phyloP scores from a whole-genome alignment of 2,329 filamentous ascomycete genomes.

The Colletotrichum ledebouriae region DNA sequence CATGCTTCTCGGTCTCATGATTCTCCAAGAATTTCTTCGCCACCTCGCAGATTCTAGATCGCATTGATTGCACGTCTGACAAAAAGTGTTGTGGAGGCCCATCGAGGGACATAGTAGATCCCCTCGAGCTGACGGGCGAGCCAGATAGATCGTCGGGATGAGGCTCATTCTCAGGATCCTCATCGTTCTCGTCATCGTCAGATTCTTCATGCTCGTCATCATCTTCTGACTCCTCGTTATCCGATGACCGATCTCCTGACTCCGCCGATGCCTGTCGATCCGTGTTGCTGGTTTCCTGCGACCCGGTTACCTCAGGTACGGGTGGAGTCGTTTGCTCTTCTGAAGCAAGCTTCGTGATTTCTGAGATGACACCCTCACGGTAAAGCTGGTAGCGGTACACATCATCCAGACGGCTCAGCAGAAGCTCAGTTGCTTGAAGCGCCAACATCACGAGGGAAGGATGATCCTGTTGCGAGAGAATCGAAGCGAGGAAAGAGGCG shows the following conservation, averaged over 20 bases:
- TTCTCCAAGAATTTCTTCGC: slow-evolving; percentile 87
- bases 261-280: slow-evolving; percentile 34
- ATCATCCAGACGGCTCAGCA: slow-evolving; percentile 84
- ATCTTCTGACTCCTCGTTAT: slow-evolving; percentile 64
- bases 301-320: slow-evolving; percentile 49
- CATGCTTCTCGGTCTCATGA: slow-evolving; percentile 82
- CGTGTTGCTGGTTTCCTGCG: slow-evolving; percentile 20
- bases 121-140: slow-evolving; percentile 75
- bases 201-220: slow-evolving; percentile 62
- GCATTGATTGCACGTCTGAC: slow-evolving; percentile 68
- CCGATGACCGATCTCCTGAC: slow-evolving; percentile 51
- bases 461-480: slow-evolving; percentile 95
- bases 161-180: slow-evolving; percentile 55
- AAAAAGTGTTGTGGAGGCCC: slow-evolving; percentile 63
- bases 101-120: slow-evolving; percentile 75
- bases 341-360: slow-evolving; percentile 84
- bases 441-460: slow-evolving; percentile 87
- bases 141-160: slow-evolving; percentile 72
- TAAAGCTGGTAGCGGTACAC: slow-evolving; percentile 98
- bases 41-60: slow-evolving; percentile 79
- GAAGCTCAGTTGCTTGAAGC: slow-evolving; percentile 88
- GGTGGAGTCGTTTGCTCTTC: slow-evolving; percentile 53
- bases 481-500: slow-evolving; percentile 94
- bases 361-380: slow-evolving; percentile 92
- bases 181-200: slow-evolving; percentile 68